Conservation (phyloP, 2,329 filamentous ascomycete species). For the Lithohypha guttulata region DNA sequence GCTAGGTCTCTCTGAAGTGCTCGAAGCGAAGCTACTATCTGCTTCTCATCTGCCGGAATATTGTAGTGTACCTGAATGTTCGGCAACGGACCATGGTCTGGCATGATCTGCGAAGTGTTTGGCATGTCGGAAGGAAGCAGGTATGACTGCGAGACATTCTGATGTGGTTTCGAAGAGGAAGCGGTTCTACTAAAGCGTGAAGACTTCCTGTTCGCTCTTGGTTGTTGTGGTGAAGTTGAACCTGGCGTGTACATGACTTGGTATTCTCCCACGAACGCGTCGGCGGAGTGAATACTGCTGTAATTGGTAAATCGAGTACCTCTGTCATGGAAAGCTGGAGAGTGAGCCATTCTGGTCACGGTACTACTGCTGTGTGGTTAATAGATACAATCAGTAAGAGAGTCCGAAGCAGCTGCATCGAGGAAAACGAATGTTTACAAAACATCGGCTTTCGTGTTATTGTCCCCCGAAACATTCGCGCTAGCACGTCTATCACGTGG, state of each 20-base stretch:
- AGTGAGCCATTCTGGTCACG: constrained; percentile 8
- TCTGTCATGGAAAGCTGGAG: constrained; percentile 15
- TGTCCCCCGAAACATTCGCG: neutral
- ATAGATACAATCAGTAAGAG: constrained; percentile 3
- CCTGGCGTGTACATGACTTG: constrained; percentile 24
- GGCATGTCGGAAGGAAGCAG: constrained; percentile 21
- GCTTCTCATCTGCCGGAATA: constrained; percentile 22
- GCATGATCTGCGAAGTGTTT: constrained; percentile 21
- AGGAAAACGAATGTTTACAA: no score
- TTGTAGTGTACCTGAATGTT: constrained; percentile 20
- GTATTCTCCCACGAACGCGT: constrained; percentile 21
- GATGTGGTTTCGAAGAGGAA: constrained; percentile 14
- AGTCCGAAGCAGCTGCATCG: neutral
- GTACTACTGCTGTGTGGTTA: constrained; percentile 3
- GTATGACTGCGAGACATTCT: constrained; percentile 19
- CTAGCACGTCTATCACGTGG: no score
- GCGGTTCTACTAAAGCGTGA: constrained; percentile 19
- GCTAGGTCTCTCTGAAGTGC: constrained; percentile 20
- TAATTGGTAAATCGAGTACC: constrained; percentile 21
- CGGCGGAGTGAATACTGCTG: constrained; percentile 22
- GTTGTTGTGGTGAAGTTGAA: constrained; percentile 18
- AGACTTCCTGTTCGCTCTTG: constrained; percentile 16
- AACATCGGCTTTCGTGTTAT: neutral
- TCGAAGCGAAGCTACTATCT: constrained; percentile 22
- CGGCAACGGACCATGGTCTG: constrained; percentile 19